Base-by-base conservation (phyloP, 1,139 yeast species). In the Insectozyma bohioensis region DNA sequence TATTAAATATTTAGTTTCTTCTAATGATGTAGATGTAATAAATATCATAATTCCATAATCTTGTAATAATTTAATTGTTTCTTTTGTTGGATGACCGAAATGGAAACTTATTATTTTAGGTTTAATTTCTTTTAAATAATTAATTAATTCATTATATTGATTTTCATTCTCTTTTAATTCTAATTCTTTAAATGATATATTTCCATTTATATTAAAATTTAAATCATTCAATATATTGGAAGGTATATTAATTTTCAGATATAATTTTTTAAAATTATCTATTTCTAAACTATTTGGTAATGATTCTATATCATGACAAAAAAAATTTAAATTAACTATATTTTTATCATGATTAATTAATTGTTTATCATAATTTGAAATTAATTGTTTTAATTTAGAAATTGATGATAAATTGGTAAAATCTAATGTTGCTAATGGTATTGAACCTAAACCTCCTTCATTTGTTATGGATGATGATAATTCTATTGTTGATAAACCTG, bases 81-180 rank as follows among this genome's bases (percentile, higher is more conserved):
- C 58, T 31, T 40, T 47, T 0, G 56, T 34, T 1, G 78, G 76
- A 9, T 54, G 28, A 2, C 79, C 80, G 41, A 74, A 73, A 51
- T 72, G 78, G 53, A 74, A 73, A 41, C 76, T 71, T 2, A 70
- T 60, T 11, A 71, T 50, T 14, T 49, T 34, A 4, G 75, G 75
- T 9, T 40, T 46, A 12, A 40, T 42, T 5, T 39, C 36, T 3
- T 37, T 29, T 11, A 46, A 17, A 22, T 37, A 27, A 14, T 39
- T 37, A 18, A 49, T 24, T 25, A 60, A 35, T 20, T 23, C 18
- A 4, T 28, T 25, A 31, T 46, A 41, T 11, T 21, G 43, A 18
- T 34, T 26, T 1, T 24, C 19, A 24, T 24, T 15, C n/a, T n/a
- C n/a, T n/a, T n/a, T n/a, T 12, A 26, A 20, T 32, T 58, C 65